Percentiles rank a stretch among this genome's conserved stretches.
Evolutionary conservation across 202 grass and related monocot genomes (phyloP).

Genomic region (Panicum hallii): DNA sequence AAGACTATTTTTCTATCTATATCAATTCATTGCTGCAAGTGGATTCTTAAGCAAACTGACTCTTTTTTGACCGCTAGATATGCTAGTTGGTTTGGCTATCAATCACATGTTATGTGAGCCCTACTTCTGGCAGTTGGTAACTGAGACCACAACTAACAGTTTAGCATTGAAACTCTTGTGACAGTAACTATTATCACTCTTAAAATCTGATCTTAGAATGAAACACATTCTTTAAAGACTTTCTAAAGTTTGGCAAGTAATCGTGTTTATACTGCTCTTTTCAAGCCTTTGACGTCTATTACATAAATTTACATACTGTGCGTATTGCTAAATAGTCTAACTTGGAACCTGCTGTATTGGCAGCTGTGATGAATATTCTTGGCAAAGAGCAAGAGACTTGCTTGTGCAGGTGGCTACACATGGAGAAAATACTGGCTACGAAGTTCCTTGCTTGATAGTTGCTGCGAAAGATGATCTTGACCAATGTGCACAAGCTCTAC

Average conservation of each 20-base stretch:
- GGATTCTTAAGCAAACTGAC: neutral
- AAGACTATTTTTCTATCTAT: neutral
- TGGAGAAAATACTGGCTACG: slow-evolving; percentile 91
- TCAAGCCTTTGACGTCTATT: neutral
- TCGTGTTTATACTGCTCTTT: slow-evolving; percentile 8
- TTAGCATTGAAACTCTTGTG: neutral
- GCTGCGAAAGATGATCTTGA: slow-evolving; percentile 99
- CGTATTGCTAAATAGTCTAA: neutral
- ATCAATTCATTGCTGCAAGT: neutral
- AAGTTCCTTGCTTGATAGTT: slow-evolving; percentile 95
- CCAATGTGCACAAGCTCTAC: slow-evolving; percentile 86
- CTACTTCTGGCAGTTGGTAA: neutral
- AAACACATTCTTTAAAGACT: neutral
- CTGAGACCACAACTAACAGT: neutral
- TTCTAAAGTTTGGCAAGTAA: neutral
- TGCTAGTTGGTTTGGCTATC: neutral
- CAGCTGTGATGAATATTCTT: slow-evolving; percentile 93
- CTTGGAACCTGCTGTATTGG: slow-evolving; percentile 9
- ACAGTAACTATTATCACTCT: neutral
- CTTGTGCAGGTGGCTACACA: slow-evolving; percentile 92
- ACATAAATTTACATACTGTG: slow-evolving; percentile 6
- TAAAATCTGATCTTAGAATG: slow-evolving; percentile 1
- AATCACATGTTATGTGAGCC: neutral
- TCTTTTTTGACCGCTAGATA: neutral
- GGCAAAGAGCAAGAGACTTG: slow-evolving; percentile 91